Base-by-base conservation (phyloP, 371 early-diverging fungal genomes). In the Mortierella sp. region DNA sequence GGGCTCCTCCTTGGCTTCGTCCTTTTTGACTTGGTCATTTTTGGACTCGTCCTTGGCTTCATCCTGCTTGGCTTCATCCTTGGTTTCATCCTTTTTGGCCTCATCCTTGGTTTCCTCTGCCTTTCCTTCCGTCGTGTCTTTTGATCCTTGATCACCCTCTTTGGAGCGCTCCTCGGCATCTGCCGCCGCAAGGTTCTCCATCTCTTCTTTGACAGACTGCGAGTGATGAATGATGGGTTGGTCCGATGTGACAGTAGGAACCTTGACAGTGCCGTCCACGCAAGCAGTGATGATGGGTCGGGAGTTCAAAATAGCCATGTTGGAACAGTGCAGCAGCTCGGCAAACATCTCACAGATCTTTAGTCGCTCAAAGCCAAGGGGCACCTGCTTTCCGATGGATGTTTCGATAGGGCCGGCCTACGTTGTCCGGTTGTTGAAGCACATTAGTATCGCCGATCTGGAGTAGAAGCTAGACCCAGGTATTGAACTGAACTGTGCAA, bases 331-430 rank as follows among this genome's bases (percentile, higher is more conserved):
- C 34, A 98, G 79, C 30, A 98, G 72, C 79, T 98, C 98, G 5
- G 98, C 98, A 87, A 96, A 94, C 57, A 98, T 88, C 82, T 98
- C 98, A 74, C 96, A 96, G 13, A 94, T 92, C 70, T 94, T 93
- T 47, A 98, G 84, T 6, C 97, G 84, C 78, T 96, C 97, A 67
- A 95, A 93, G 7, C 98, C 98, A 41, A 98, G 84, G 6, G 97
- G 96, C 19, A 74, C 80, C 41, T 86, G 83, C 50, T 83, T 81
- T 16, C 93, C 92, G 14, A 90, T 80, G 13, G 92, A 86, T 4
- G 90, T 91, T 14, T 83, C 86, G 12, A 88, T 85, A 30, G 86
- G 80, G 1, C 81, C 83, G 28, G 80, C 65, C 83, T 83, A 61
- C 30, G 14, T 30, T 28, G n/a, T 5, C 46, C 46, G 6, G 31